These are phyloP conservation scores for Fonsecaea pedrosoi DNA, from an alignment of 2,329 filamentous ascomycete genomes.

Conservation along the genomic window DNA sequence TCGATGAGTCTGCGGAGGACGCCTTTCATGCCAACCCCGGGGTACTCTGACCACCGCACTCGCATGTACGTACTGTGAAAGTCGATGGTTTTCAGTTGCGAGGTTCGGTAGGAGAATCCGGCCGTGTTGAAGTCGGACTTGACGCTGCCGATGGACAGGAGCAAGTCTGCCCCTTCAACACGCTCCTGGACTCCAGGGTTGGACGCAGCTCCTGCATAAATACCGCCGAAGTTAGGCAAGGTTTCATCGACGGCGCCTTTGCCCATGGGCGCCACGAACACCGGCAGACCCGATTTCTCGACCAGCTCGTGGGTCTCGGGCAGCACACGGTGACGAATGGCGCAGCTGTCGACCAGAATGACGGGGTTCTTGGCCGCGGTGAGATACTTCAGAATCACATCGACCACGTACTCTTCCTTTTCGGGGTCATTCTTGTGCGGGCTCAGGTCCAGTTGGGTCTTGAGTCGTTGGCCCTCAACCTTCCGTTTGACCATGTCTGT, in stretches of 20 bases:
- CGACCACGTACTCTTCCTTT: slow-evolving; percentile 40
- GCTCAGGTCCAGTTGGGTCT: slow-evolving; percentile 62
- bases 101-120: slow-evolving; percentile 67
- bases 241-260: slow-evolving; percentile 61
- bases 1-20: slow-evolving; percentile 75
- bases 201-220: slow-evolving; percentile 56
- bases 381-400: slow-evolving; percentile 49
- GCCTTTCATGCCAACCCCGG: slow-evolving; percentile 76
- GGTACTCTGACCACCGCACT: slow-evolving; percentile 80
- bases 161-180: slow-evolving; percentile 54
- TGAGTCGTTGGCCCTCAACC: slow-evolving; percentile 70
- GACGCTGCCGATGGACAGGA: slow-evolving; percentile 57
- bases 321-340: slow-evolving; percentile 50
- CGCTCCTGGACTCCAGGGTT: slow-evolving; percentile 47
- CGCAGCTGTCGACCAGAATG: slow-evolving; percentile 62
- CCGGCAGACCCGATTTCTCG: slow-evolving; percentile 54
- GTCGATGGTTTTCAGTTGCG: slow-evolving; percentile 78
- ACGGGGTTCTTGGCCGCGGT: slow-evolving; percentile 55
- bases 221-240: slow-evolving; percentile 56
- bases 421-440: slow-evolving; percentile 37
- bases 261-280: slow-evolving; percentile 56
- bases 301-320: slow-evolving; percentile 54
- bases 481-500: slow-evolving; percentile 38
- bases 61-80: slow-evolving; percentile 76
- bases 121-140: slow-evolving; percentile 56